phyloP scores from a whole-genome alignment of 1,139 yeast genomes.

The Pichia sp. region DNA sequence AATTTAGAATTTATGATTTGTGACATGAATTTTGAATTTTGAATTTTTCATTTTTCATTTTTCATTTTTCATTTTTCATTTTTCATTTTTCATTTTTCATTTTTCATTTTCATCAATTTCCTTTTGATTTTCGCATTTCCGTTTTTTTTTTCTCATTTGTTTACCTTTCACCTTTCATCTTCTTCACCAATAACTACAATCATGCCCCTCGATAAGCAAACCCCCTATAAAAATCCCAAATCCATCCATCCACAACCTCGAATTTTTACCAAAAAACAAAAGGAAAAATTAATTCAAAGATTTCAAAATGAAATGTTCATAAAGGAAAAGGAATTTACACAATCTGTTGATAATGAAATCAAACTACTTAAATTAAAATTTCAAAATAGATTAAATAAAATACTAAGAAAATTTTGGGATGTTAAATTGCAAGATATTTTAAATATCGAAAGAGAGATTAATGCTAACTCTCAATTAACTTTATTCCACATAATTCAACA shows the following conservation, averaged over 20 bases:
- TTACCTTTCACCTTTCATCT: background rate
- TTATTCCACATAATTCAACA: constrained; percentile 21
- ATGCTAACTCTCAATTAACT: constrained; percentile 31
- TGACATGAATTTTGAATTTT: background rate
- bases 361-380: constrained; percentile 27
- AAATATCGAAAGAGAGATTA: constrained; percentile 38
- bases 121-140: no score
- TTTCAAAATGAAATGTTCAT: constrained; percentile 21
- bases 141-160: background rate
- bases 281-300: constrained; percentile 32
- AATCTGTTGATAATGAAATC: constrained; percentile 31
- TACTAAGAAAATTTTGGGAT: constrained; percentile 38
- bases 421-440: constrained; percentile 34
- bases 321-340: constrained; percentile 27
- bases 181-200: background rate
- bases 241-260: constrained; percentile 3
- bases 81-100: no score
- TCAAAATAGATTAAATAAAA: constrained; percentile 34
- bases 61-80: no score
- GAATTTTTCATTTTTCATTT: background rate
- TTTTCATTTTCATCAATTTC: no score
- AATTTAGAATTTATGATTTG: background rate
- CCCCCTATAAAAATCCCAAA: background rate
- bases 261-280: constrained; percentile 34
- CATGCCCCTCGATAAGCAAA: background rate